These are phyloP conservation scores for Hymenoscyphus fraxineus DNA, from an alignment of 2,329 filamentous ascomycete genomes.

Conservation along the genomic window DNA sequence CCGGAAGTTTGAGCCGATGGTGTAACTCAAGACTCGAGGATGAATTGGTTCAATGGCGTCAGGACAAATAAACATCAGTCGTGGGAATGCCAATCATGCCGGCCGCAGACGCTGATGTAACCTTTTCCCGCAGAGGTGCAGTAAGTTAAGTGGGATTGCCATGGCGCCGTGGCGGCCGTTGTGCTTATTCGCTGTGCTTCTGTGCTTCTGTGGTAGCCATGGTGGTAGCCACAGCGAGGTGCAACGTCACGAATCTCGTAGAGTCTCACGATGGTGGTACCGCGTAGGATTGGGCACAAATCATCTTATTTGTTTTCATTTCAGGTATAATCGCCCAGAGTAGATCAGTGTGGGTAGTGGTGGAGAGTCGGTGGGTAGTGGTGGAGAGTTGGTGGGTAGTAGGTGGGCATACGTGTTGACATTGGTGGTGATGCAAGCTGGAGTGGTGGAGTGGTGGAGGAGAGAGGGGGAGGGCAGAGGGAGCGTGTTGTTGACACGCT, in stretches of 20 bases:
- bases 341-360: not conserved
- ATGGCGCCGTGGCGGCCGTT: not conserved
- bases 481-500: constrained; percentile 1
- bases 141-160: not conserved
- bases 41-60: not conserved
- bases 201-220: not conserved
- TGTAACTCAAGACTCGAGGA: not conserved
- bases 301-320: constrained; percentile 5
- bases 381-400: not conserved
- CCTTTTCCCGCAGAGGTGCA: not conserved
- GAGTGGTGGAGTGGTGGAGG: not conserved
- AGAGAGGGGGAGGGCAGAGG: not conserved
- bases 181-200: not conserved
- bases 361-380: not conserved
- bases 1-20: not conserved
- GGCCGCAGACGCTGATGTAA: constrained; percentile 5
- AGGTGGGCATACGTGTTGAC: not conserved
- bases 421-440: no score
- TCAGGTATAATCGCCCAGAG: constrained; percentile 6
- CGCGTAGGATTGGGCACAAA: constrained; percentile 3
- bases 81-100: not conserved
- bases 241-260: constrained; percentile 1
- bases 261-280: not conserved
- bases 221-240: not conserved
- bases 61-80: not conserved